phyloP scores from a whole-genome alignment of 2,329 filamentous ascomycete genomes.

The Cladophialophora immunda region DNA sequence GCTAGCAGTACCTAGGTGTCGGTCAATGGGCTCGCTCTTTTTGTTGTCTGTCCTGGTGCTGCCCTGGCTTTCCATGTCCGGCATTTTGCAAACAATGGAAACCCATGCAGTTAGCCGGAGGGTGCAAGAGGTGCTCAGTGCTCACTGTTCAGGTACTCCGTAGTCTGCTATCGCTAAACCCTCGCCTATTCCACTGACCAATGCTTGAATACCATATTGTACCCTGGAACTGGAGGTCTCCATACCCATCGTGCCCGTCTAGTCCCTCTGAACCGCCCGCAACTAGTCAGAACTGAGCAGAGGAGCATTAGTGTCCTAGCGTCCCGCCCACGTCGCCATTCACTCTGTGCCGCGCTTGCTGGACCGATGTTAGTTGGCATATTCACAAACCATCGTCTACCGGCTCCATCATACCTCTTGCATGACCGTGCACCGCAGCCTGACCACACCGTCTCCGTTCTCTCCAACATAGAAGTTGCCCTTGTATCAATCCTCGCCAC shows the following conservation, averaged over 20 bases:
- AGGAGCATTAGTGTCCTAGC: background rate
- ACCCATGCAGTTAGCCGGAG: background rate
- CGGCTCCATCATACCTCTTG: conserved; percentile 10
- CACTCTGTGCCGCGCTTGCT: conserved; percentile 13
- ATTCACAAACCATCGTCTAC: conserved; percentile 19
- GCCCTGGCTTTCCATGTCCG: conserved; percentile 1
- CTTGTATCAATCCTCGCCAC: background rate
- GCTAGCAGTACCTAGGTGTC: background rate
- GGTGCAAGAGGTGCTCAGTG: background rate
- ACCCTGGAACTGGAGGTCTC: background rate
- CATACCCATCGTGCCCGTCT: background rate
- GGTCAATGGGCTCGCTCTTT: background rate
- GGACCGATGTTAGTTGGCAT: conserved; percentile 12
- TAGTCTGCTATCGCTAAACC: conserved; percentile 12
- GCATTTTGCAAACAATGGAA: conserved; percentile 1
- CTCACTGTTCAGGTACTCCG: conserved; percentile 1
- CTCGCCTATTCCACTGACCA: conserved; percentile 12
- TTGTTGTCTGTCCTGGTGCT: conserved; percentile 4
- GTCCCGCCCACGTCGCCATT: background rate
- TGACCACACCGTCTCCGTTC: conserved; percentile 9
- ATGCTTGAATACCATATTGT: conserved; percentile 4
- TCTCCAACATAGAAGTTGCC: background rate
- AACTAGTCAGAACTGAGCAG: background rate
- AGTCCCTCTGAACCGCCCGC: background rate
- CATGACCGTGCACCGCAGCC: conserved; percentile 19